These are phyloP conservation scores for Chytridium lagenaria DNA, from an alignment of 371 early-diverging fungal species.

Conservation along the genomic window DNA sequence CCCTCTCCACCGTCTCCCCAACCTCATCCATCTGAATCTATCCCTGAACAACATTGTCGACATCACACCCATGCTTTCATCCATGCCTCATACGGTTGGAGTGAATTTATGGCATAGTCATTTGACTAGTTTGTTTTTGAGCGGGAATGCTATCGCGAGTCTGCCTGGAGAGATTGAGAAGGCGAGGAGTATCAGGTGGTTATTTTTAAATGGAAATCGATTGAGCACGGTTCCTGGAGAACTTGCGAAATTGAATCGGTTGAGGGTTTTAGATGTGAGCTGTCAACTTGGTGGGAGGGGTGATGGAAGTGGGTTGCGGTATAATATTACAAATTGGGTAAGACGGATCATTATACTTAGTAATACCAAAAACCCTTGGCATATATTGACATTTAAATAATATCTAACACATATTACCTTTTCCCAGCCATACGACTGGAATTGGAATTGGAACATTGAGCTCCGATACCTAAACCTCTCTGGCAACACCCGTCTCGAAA, in stretches of 20 bases:
- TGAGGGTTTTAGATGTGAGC: slow-evolving; percentile 84
- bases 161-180: slow-evolving; percentile 86
- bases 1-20: slow-evolving; percentile 72
- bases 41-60: slow-evolving; percentile 87
- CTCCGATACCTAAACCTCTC: slow-evolving; percentile 89
- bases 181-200: slow-evolving; percentile 67
- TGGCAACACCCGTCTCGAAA: slow-evolving; percentile 87
- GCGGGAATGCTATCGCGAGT: slow-evolving; percentile 84
- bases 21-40: slow-evolving; percentile 78
- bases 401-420: too few relatives aligned
- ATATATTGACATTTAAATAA: too few relatives aligned
- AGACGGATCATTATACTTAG: background rate
- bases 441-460: slow-evolving; percentile 87
- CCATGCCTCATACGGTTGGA: slow-evolving; percentile 29
- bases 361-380: background rate
- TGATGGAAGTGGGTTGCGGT: slow-evolving; percentile 67
- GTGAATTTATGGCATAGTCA: slow-evolving; percentile 36
- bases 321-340: slow-evolving; percentile 90
- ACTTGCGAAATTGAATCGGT: slow-evolving; percentile 78
- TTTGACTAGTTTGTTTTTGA: slow-evolving; percentile 73
- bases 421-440: slow-evolving; percentile 89
- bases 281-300: slow-evolving; percentile 67
- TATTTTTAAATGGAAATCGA: slow-evolving; percentile 90
- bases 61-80: slow-evolving; percentile 55
- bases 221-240: slow-evolving; percentile 91